These are phyloP conservation scores for Trichophyton rubrum DNA, from an alignment of 2,329 filamentous ascomycete species.

Conservation along the genomic window DNA sequence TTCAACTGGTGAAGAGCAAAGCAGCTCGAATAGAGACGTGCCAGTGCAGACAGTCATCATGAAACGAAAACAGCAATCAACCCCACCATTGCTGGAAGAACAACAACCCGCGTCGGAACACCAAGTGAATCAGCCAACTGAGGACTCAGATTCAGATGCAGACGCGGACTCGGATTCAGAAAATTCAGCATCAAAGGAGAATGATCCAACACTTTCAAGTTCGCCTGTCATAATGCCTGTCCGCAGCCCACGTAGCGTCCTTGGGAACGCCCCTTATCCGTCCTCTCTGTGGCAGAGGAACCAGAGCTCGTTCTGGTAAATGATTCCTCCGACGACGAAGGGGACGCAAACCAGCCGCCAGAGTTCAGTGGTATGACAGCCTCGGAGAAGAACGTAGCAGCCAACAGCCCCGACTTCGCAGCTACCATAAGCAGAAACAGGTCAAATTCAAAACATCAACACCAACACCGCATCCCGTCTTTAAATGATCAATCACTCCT, in stretches of 20 bases:
- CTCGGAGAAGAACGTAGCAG: constrained; percentile 32
- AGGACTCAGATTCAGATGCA: constrained; percentile 17
- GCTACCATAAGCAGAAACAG: background rate
- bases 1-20: constrained; percentile 10
- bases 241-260: constrained; percentile 25
- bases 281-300: constrained; percentile 27
- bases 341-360: constrained; percentile 9
- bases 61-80: constrained; percentile 19
- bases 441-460: constrained; percentile 6
- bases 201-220: constrained; percentile 33
- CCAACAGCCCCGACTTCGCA: constrained; percentile 18
- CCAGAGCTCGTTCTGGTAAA: constrained; percentile 22
- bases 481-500: background rate
- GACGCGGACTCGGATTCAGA: constrained; percentile 24
- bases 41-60: constrained; percentile 19
- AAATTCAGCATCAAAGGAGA: constrained; percentile 36
- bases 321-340: constrained; percentile 18
- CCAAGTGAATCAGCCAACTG: constrained; percentile 10
- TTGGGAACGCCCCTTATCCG: constrained; percentile 33
- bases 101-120: constrained; percentile 5
- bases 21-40: constrained; percentile 3
- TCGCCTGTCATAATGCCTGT: constrained; percentile 24
- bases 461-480: background rate
- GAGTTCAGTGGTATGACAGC: constrained; percentile 18
- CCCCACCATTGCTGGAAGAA: background rate